phyloP scores from a whole-genome alignment of 2,329 filamentous ascomycete species.

The Aspergillus versicolor region DNA sequence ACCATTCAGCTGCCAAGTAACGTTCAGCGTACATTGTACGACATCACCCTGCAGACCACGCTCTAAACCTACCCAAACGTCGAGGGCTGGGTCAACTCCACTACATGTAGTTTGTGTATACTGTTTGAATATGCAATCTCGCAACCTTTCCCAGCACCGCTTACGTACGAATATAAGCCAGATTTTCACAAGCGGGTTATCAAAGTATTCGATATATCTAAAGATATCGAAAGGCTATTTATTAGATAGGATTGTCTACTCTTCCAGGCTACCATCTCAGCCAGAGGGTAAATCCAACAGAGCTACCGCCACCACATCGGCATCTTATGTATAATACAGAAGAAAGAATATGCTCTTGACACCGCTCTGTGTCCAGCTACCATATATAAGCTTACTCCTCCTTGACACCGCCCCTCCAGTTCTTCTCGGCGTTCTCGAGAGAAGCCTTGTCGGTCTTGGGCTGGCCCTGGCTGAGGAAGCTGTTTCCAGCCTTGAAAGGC shows the following conservation, averaged over 20 bases:
- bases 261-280: background rate
- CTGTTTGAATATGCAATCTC: background rate
- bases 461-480: constrained; percentile 71
- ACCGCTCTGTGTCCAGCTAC: background rate
- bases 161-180: too few species aligned
- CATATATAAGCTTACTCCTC: constrained; percentile 41
- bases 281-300: constrained; percentile 4
- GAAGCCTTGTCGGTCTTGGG: constrained; percentile 92
- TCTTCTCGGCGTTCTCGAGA: constrained; percentile 50
- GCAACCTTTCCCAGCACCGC: too few species aligned
- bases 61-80: background rate
- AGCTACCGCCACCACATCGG: constrained; percentile 1
- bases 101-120: too few species aligned
- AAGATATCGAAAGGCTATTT: background rate
- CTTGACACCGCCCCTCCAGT: constrained; percentile 51
- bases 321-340: constrained; percentile 21
- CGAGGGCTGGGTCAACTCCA: too few species aligned
- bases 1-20: background rate
- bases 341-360: constrained; percentile 3
- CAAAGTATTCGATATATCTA: background rate
- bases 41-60: background rate
- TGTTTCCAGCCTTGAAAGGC: constrained; percentile 84
- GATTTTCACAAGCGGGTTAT: background rate
- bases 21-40: background rate
- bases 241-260: background rate